These are phyloP conservation scores for Neurospora intermedia DNA, from an alignment of 495 filamentous ascomycete genomes.

Conservation along the genomic window DNA sequence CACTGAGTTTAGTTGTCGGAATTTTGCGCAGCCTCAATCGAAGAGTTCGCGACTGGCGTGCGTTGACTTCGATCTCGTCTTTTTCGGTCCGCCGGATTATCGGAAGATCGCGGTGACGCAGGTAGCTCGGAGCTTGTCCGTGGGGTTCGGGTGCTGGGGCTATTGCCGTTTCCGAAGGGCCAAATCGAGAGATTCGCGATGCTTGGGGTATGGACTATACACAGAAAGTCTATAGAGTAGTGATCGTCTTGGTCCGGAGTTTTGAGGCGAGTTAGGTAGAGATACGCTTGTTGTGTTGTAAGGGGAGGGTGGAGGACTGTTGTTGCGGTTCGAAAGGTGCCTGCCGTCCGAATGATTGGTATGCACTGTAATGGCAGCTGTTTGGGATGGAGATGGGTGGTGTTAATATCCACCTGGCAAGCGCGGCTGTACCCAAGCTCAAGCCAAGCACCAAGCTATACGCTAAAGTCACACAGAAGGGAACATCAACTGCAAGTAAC, in stretches of 20 bases:
- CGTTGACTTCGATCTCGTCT: not conserved
- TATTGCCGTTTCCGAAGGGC: not conserved
- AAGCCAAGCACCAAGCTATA: not conserved
- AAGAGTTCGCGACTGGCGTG: not conserved
- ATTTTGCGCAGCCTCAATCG: not conserved
- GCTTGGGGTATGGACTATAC: not conserved
- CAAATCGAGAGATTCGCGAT: not conserved
- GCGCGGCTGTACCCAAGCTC: not conserved
- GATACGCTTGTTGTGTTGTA: not conserved
- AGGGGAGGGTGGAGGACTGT: not conserved
- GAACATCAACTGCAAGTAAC: not conserved
- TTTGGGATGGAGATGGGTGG: not conserved
- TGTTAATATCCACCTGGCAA: not conserved
- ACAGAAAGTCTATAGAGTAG: not conserved
- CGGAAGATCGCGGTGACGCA: not conserved
- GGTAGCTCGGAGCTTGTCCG: not conserved
- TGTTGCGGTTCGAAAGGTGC: not conserved
- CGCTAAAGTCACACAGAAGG: not conserved
- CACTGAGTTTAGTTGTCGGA: not conserved
- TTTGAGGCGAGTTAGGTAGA: not conserved
- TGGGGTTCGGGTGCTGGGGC: not conserved
- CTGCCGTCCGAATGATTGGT: not conserved
- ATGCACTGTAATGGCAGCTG: not conserved
- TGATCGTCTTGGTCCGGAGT: not conserved
- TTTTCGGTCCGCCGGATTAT: not conserved